Conservation (phyloP, 495 filamentous ascomycete species). For the Letharia columbiana region DNA sequence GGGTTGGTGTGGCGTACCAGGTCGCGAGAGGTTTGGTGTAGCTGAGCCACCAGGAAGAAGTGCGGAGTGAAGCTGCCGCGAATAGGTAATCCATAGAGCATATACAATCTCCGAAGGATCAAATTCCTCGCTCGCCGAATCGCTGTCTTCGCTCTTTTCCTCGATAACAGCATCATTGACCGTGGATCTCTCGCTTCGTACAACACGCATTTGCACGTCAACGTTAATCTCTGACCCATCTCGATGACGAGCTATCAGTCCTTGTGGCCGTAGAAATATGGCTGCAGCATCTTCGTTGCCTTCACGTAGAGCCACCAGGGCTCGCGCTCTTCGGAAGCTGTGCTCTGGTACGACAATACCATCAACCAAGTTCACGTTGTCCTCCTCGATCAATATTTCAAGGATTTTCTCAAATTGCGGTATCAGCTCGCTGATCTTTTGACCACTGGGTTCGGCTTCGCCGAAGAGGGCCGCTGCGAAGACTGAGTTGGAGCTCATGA, state of each 20-base stretch:
- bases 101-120: slow-evolving; percentile 74
- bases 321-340: slow-evolving; percentile 82
- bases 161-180: slow-evolving; percentile 31
- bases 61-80: slow-evolving; percentile 75
- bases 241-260: slow-evolving; percentile 75
- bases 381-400: slow-evolving; percentile 72
- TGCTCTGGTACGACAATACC: slow-evolving; percentile 97
- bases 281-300: slow-evolving; percentile 63
- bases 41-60: slow-evolving; percentile 46
- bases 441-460: slow-evolving; percentile 69
- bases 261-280: slow-evolving; percentile 69
- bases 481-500: slow-evolving; percentile 88
- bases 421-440: slow-evolving; percentile 68
- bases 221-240: slow-evolving; percentile 87
- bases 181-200: slow-evolving; percentile 65
- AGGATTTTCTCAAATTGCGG: slow-evolving; percentile 81
- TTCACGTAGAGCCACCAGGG: slow-evolving; percentile 71
- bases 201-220: slow-evolving; percentile 91
- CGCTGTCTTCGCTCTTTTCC: slow-evolving; percentile 35
- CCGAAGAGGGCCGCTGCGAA: slow-evolving; percentile 91
- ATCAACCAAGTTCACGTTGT: slow-evolving; percentile 71
- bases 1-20: slow-evolving; percentile 64
- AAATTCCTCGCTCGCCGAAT: slow-evolving; percentile 34
- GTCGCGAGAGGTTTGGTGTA: slow-evolving; percentile 50
- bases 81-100: slow-evolving; percentile 96